Base-by-base conservation (phyloP, 2,329 filamentous ascomycete species). In the Lasiodiplodia theobromae region DNA sequence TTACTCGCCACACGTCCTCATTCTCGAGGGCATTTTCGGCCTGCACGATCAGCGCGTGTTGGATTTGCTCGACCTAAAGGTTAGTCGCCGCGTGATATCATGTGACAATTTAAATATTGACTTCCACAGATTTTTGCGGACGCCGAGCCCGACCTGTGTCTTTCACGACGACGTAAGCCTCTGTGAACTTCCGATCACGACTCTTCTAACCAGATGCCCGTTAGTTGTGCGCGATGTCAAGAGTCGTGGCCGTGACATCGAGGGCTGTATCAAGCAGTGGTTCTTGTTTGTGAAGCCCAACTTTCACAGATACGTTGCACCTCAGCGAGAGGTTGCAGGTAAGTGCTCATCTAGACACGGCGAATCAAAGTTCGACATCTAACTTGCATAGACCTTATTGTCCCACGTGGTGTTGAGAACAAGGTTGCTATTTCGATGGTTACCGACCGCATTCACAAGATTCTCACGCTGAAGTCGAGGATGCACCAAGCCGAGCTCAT, bases 251-350 rank as follows among this genome's bases (percentile, higher is more conserved):
- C 88, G 96, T 76, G 95, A 97, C 75, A 92, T 98, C 68, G 92
- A 97, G 77, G 96, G 96, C 51, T 95, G 94, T 75, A 94, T 99
- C 79, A 98, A 98, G 80, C 96, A 99, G 79, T 99, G 96, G 96
- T 97, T 98, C 78, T 84, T 83, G 12, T 99, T 92, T 77, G 96
- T 99, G 53, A 99, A 99, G 81, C 96, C 96, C 3, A 98, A 98
- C 76, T 98, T 96, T 75, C 92, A 95, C 79, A 93, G 91, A 85
- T 98, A 88, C 76, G 96, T 99, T 68, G 91, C 97, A 71, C 96
- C 96, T 40, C 96, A 99, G 79, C 87, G 94, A 67, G 91, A 94
- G 73, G 90, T 95, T 58, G 94, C 94, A 73, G 90, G 90, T 91
- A 81, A 74, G 83, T 77, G 69, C 40, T 54, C 34, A 28, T 16